Evolutionary conservation across 495 filamentous ascomycete species (phyloP).

Genomic region (Immersiella caudata): DNA sequence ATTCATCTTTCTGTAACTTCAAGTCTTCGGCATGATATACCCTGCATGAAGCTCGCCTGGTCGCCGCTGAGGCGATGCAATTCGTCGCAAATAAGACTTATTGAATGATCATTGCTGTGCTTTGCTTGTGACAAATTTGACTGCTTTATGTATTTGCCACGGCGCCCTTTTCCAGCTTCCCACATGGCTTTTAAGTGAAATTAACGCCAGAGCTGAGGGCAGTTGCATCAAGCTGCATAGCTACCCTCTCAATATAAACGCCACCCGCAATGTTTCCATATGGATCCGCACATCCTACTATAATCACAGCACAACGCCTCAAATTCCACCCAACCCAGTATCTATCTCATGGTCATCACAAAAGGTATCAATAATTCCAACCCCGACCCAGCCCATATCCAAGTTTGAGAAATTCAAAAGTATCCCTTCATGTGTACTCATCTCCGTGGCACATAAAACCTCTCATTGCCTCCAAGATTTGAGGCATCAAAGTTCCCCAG

Average conservation of each 20-base stretch:
- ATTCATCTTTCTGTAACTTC: slow-evolving; percentile 1
- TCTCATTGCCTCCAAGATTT: slow-evolving; percentile 24
- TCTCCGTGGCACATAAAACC: slow-evolving; percentile 30
- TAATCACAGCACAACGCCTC: not conserved
- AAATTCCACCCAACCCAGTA: not conserved
- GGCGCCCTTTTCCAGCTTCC: not conserved
- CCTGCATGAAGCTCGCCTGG: not conserved
- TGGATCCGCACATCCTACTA: not conserved
- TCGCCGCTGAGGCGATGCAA: not conserved
- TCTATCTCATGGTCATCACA: not conserved
- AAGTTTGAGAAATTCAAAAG: not conserved
- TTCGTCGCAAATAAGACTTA: not conserved
- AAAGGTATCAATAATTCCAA: slow-evolving; percentile 1
- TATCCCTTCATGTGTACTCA: slow-evolving; percentile 13
- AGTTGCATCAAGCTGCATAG: not conserved
- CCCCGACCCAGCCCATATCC: not conserved
- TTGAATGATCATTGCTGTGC: not conserved
- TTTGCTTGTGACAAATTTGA: not conserved
- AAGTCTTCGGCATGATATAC: slow-evolving; percentile 8
- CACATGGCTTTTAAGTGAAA: not conserved
- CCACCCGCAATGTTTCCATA: not conserved
- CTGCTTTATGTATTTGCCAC: not conserved
- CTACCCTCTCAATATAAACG: not conserved
- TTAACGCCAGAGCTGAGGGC: no score
- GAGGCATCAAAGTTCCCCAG: slow-evolving; percentile 35